Conservation (phyloP, 495 filamentous ascomycete species). For the Neurospora tetrasperma region DNA sequence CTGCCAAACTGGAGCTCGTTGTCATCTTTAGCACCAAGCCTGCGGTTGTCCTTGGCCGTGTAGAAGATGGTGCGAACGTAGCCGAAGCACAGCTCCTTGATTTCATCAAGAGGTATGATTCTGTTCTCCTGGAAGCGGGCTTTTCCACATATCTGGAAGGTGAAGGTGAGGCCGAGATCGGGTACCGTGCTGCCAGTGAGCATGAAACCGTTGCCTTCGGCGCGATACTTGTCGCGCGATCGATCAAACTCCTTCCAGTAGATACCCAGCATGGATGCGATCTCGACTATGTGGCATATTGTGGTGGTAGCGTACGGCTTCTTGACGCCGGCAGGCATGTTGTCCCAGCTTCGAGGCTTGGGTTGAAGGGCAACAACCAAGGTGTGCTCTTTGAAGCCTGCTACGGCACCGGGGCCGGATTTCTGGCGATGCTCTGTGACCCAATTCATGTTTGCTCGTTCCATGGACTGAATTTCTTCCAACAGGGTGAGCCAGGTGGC, state of each 20-base stretch:
- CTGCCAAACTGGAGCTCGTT: constrained; percentile 27
- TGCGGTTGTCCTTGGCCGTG: constrained; percentile 20
- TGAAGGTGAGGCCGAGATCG: constrained; percentile 38
- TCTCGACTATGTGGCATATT: constrained; percentile 41
- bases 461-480: constrained; percentile 34
- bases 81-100: constrained; percentile 40
- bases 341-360: constrained; percentile 42
- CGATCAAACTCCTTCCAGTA: constrained; percentile 42
- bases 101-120: constrained; percentile 33
- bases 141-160: constrained; percentile 32
- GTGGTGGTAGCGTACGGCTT: constrained; percentile 41
- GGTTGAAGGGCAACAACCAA: constrained; percentile 36
- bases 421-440: constrained; percentile 18
- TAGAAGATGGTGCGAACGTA: constrained; percentile 36
- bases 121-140: constrained; percentile 33
- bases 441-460: constrained; percentile 32
- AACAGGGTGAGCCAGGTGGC: constrained; percentile 38
- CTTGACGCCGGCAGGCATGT: constrained; percentile 34
- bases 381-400: constrained; percentile 7
- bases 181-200: constrained; percentile 31
- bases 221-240: constrained; percentile 33
- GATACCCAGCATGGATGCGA: constrained; percentile 39
- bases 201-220: constrained; percentile 42
- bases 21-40: constrained; percentile 25
- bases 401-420: background rate